A percentile compares a stretch with the other conserved stretches of the same genome.
phyloP scores from a whole-genome alignment of 257 asterid species.

The Mitragyna speciosa region DNA sequence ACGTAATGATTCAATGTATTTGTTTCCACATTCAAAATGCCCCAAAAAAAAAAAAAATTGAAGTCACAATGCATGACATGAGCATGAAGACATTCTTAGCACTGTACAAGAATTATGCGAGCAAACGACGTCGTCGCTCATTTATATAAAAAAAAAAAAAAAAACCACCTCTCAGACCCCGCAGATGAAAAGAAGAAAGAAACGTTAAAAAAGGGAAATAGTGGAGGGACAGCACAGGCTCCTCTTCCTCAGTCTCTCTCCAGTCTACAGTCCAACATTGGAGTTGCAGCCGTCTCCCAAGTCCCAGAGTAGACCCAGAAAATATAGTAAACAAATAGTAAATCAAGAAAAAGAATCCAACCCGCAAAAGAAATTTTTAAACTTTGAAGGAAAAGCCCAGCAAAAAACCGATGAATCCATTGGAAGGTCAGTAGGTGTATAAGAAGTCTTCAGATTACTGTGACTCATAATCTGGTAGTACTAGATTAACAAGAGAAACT shows the following conservation, averaged over 20 bases:
- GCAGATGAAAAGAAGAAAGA: neutral
- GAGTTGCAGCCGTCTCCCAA: neutral
- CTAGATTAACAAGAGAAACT: neutral
- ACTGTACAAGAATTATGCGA: neutral
- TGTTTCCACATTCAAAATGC: too few species aligned
- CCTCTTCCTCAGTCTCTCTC: too few species aligned
- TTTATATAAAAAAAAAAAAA: too few species aligned
- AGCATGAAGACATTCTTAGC: too few species aligned
- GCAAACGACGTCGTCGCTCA: neutral
- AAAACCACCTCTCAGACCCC: neutral
- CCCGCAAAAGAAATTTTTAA: neutral
- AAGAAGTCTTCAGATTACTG: neutral
- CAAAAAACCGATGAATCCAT: neutral
- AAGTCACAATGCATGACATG: too few species aligned
- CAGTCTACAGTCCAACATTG: neutral
- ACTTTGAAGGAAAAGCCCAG: neutral
- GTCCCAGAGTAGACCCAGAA: constrained; percentile 6
- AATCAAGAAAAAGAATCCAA: neutral
- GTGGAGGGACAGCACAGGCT: neutral
- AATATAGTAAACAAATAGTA: neutral
- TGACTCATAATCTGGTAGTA: neutral
- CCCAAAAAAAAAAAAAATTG: too few species aligned
- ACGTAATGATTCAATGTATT: too few species aligned
- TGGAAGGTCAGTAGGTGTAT: too few species aligned
- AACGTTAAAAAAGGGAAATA: neutral